Conservation (phyloP, 179 eudicot species). For the Camellia oleifera region DNA sequence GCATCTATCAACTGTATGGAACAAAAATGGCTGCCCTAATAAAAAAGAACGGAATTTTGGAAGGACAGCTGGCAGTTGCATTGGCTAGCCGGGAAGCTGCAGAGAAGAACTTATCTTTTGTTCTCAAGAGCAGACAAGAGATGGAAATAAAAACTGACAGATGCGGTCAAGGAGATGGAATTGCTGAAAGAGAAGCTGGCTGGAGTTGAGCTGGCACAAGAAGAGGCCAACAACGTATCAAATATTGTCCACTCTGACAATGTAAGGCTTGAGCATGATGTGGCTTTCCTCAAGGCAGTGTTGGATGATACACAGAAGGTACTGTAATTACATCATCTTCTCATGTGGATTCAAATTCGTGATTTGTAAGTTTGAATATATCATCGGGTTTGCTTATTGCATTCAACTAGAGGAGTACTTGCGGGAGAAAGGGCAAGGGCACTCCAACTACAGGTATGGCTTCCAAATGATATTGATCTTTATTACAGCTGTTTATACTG, state of each 20-base stretch:
- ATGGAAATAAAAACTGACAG: constrained; percentile 60
- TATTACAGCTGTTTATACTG: neutral
- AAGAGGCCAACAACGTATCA: constrained; percentile 81
- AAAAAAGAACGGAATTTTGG: constrained; percentile 73
- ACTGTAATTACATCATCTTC: neutral
- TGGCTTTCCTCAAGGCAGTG: constrained; percentile 92
- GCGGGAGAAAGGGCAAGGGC: constrained; percentile 84
- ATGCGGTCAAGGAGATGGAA: constrained; percentile 67
- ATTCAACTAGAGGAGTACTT: constrained; percentile 84
- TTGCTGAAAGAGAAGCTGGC: constrained; percentile 68
- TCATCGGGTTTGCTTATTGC: constrained; percentile 22
- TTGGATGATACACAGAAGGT: constrained; percentile 99
- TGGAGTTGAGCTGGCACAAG: constrained; percentile 78
- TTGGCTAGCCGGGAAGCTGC: constrained; percentile 68
- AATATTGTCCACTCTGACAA: constrained; percentile 92
- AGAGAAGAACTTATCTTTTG: constrained; percentile 66
- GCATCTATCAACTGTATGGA: constrained; percentile 62
- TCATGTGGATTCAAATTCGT: neutral
- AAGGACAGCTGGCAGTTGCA: constrained; percentile 83
- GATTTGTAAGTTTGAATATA: neutral
- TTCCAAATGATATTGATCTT: neutral
- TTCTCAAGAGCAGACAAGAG: constrained; percentile 64
- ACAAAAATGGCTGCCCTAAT: constrained; percentile 67
- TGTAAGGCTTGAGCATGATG: constrained; percentile 95
- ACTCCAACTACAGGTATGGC: constrained; percentile 74